Percentiles rank a stretch among this genome's conserved stretches.
Conservation (phyloP, 2,329 filamentous ascomycete species). For the Cladorrhinum sp. region DNA sequence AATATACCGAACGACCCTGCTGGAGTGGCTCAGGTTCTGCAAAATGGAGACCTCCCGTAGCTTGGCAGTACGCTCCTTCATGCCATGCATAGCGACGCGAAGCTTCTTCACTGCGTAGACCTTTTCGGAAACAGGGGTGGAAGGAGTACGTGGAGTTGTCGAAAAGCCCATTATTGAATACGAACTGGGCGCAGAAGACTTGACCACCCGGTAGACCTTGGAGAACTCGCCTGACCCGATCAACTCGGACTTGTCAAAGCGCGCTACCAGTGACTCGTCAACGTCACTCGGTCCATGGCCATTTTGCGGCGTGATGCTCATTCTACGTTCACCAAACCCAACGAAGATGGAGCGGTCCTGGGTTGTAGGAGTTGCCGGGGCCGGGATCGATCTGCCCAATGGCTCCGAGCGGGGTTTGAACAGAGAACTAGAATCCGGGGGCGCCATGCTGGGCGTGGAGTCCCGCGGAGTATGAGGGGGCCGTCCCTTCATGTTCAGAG, state of each 20-base stretch:
- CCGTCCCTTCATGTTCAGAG: constrained; percentile 48
- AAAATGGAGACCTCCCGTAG: constrained; percentile 81
- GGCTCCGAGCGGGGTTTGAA: constrained; percentile 68
- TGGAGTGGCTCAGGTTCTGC: constrained; percentile 70
- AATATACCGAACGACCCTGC: constrained; percentile 81
- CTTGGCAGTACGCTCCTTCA: constrained; percentile 77
- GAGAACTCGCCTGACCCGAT: constrained; percentile 92
- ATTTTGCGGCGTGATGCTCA: constrained; percentile 68
- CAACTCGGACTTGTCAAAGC: constrained; percentile 77
- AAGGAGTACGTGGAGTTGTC: constrained; percentile 47
- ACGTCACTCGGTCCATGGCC: constrained; percentile 68
- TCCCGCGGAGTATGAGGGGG: constrained; percentile 80
- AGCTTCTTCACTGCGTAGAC: constrained; percentile 95
- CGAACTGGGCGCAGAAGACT: constrained; percentile 27
- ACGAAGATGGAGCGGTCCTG: constrained; percentile 50
- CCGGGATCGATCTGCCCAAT: constrained; percentile 35
- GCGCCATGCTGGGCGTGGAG: constrained; percentile 64
- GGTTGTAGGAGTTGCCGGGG: constrained; percentile 80
- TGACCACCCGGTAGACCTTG: constrained; percentile 75
- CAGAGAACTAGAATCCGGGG: constrained; percentile 76
- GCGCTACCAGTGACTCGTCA: constrained; percentile 68
- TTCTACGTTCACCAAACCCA: constrained; percentile 49
- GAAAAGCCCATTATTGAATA: constrained; percentile 34
- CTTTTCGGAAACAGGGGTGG: constrained; percentile 51
- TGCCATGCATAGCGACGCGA: constrained; percentile 73